phyloP scores from a whole-genome alignment of 352 stramenopile species.

The Phytophthora capsici region DNA sequence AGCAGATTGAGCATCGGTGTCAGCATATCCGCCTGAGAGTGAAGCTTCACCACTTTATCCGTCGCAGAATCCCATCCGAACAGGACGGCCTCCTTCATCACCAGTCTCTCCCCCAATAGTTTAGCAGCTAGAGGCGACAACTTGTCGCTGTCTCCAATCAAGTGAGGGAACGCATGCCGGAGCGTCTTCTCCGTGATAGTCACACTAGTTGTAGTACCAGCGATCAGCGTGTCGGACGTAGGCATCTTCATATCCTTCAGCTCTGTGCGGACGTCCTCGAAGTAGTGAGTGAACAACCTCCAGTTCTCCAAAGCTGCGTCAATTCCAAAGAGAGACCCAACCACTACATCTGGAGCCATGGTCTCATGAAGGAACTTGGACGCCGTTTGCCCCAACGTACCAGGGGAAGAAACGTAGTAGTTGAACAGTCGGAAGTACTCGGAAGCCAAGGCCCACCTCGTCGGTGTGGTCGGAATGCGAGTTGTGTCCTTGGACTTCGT shows the following conservation, averaged over 20 bases:
- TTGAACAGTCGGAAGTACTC: slow-evolving; percentile 19
- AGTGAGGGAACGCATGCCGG: not conserved
- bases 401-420: slow-evolving; percentile 4
- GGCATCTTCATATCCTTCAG: not conserved
- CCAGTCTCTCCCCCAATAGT: not conserved
- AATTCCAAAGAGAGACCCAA: not conserved
- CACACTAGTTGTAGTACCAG: not conserved
- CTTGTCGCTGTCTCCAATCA: not conserved
- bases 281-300: slow-evolving; percentile 1
- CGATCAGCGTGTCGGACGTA: not conserved
- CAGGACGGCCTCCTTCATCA: not conserved
- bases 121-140: not conserved
- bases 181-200: not conserved
- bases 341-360: not conserved
- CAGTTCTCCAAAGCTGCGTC: slow-evolving; percentile 7
- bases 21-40: not conserved
- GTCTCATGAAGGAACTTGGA: not conserved
- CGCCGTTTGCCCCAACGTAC: not conserved
- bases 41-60: not conserved
- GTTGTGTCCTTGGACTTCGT: not conserved
- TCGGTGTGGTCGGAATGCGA: not conserved
- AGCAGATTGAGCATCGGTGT: slow-evolving; percentile 9
- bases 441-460: slow-evolving; percentile 1
- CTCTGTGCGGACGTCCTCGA: not conserved
- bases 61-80: slow-evolving; percentile 5